Evolutionary conservation across 129 eudicot species (phyloP).

Genomic region (Saussurea involucrata): DNA sequence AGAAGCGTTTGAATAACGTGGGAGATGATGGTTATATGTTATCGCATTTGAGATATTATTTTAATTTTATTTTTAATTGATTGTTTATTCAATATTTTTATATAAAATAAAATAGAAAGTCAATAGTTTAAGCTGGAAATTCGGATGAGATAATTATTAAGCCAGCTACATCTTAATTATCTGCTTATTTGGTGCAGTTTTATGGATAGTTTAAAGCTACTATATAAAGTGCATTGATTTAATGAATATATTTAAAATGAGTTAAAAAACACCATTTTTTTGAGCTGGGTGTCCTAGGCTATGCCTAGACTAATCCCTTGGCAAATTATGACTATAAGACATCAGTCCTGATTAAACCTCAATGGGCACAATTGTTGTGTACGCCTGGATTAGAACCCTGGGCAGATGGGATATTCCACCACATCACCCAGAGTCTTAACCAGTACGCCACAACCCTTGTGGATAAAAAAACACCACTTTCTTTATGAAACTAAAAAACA

Average conservation of each 20-base stretch:
- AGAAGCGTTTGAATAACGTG: conserved; percentile 21
- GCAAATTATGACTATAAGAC: too few species aligned
- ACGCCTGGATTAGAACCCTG: too few species aligned
- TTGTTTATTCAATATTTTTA: background rate
- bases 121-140: conserved; percentile 14
- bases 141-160: background rate
- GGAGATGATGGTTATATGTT: conserved; percentile 21
- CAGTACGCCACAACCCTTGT: too few species aligned
- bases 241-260: background rate
- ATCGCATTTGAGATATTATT: background rate
- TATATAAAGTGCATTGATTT: background rate
- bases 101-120: background rate
- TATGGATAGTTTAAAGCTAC: background rate
- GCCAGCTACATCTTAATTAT: background rate
- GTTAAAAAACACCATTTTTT: background rate
- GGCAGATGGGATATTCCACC: too few species aligned
- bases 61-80: background rate
- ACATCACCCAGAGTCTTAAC: too few species aligned
- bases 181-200: background rate
- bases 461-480: background rate
- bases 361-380: too few species aligned
- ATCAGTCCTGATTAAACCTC: too few species aligned
- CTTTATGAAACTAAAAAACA: too few species aligned
- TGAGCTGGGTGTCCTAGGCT: too few species aligned
- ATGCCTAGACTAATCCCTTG: too few species aligned